A percentile compares a stretch with the other conserved stretches of the same genome.
Evolutionary conservation across 75 land plant genomes (phyloP).

Genomic region (Selaginella moellendorffii): DNA sequence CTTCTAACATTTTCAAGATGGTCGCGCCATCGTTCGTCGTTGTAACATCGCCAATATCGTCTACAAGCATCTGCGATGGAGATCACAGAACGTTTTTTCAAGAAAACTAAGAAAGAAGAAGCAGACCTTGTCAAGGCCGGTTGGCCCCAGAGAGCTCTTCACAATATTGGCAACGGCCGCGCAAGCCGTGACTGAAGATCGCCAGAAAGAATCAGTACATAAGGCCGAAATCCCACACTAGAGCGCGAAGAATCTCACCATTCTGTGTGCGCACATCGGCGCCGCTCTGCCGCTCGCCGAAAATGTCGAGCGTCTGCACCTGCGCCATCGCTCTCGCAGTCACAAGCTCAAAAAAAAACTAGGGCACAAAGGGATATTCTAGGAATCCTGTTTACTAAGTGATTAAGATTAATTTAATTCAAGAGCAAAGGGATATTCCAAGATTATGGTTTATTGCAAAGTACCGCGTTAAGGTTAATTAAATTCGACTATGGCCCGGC

Average conservation of each 20-base stretch:
- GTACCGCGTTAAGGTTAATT: too few relatives aligned
- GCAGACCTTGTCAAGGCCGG: constrained; percentile 89
- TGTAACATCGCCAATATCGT: constrained; percentile 95
- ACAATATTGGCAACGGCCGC: constrained; percentile 91
- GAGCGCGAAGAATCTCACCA: constrained; percentile 18
- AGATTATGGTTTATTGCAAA: too few relatives aligned
- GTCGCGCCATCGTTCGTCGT: constrained; percentile 98
- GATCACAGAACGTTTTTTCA: background rate
- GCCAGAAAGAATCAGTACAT: too few relatives aligned
- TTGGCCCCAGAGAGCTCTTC: constrained; percentile 87
- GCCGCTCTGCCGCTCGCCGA: constrained; percentile 79
- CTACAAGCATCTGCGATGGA: constrained; percentile 76
- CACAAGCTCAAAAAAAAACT: background rate
- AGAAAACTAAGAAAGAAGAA: background rate
- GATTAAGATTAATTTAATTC: too few relatives aligned
- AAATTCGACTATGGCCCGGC: constrained; percentile 77
- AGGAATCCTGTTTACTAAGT: too few relatives aligned
- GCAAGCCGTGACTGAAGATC: constrained; percentile 64
- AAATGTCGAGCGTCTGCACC: constrained; percentile 41
- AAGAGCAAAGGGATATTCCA: too few relatives aligned
- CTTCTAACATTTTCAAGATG: constrained; percentile 84
- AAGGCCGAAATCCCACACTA: background rate
- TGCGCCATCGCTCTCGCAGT: background rate
- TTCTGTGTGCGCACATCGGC: constrained; percentile 82
- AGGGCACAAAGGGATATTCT: too few relatives aligned